Conservation (phyloP, 2,329 filamentous ascomycete species). For the Penicillium sp. region DNA sequence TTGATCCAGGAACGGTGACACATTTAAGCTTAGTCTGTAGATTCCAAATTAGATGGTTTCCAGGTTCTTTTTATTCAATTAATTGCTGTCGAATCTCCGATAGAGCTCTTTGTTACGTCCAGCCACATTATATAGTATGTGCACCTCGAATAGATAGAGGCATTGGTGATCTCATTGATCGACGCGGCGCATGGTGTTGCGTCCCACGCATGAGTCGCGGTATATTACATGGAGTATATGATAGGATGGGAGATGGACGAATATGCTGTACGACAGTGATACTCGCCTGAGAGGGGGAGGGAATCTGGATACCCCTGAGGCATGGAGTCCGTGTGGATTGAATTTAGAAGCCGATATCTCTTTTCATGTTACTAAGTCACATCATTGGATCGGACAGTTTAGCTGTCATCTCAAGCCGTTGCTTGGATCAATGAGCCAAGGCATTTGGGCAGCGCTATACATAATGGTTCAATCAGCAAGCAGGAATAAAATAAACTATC, state of each 20-base stretch:
- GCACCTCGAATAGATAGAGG: neutral
- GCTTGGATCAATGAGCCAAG: neutral
- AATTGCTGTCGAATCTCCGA: neutral
- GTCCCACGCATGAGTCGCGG: neutral
- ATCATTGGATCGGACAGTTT: slow-evolving; percentile 14
- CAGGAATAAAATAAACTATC: neutral
- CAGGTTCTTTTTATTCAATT: neutral
- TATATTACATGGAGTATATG: neutral
- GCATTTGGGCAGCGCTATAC: neutral
- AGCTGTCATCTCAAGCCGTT: slow-evolving; percentile 13
- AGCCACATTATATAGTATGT: neutral
- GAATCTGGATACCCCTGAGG: slow-evolving; percentile 5
- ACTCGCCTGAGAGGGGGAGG: neutral
- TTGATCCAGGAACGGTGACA: slow-evolving; percentile 1
- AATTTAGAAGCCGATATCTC: slow-evolving; percentile 11
- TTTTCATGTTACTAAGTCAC: slow-evolving; percentile 5
- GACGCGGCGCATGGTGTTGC: neutral
- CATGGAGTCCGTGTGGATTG: neutral
- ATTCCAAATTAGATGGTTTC: neutral
- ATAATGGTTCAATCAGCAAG: neutral
- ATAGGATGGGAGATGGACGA: neutral
- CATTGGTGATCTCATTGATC: neutral
- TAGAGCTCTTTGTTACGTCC: neutral
- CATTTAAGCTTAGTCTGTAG: neutral
- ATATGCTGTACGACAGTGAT: slow-evolving; percentile 4